Evolutionary conservation across 2,329 filamentous ascomycete genomes (phyloP).

Genomic region (Fusarium coicis): DNA sequence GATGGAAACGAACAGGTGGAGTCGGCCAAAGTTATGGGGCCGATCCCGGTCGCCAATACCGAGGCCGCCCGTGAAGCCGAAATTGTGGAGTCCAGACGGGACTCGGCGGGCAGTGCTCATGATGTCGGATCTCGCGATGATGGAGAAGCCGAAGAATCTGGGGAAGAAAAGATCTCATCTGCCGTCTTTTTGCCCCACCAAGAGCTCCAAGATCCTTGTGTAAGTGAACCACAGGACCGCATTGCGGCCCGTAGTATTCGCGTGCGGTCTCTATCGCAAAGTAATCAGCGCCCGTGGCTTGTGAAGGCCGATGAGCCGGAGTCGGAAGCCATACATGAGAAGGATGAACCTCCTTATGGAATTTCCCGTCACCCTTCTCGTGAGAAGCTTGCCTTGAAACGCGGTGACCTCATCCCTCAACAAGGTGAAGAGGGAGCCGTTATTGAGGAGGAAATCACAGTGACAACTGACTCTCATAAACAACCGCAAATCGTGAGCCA

Average conservation of each 20-base stretch:
- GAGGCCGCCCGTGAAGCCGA: constrained; percentile 41
- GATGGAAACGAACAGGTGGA: constrained; percentile 39
- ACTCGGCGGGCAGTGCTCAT: constrained; percentile 52
- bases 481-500: constrained; percentile 53
- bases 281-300: constrained; percentile 62
- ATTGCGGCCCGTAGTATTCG: constrained; percentile 59
- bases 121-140: constrained; percentile 51
- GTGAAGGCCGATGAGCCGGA: constrained; percentile 66
- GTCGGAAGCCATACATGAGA: constrained; percentile 45
- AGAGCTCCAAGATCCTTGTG: constrained; percentile 55
- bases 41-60: constrained; percentile 33
- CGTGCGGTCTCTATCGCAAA: constrained; percentile 55
- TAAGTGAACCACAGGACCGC: constrained; percentile 46
- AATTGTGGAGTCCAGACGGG: constrained; percentile 48
- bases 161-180: constrained; percentile 88
- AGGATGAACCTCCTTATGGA: constrained; percentile 35
- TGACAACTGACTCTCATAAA: constrained; percentile 47
- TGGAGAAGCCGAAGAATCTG: constrained; percentile 66
- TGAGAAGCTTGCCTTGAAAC: constrained; percentile 45
- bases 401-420: constrained; percentile 48
- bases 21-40: constrained; percentile 40
- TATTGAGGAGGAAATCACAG: constrained; percentile 56
- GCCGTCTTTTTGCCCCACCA: constrained; percentile 85
- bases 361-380: constrained; percentile 44
- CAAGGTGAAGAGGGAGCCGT: constrained; percentile 53